Percentiles rank a stretch among this genome's conserved stretches.
Conservation (phyloP, 2,329 filamentous ascomycete genomes). For the Botrytis pseudocinerea region DNA sequence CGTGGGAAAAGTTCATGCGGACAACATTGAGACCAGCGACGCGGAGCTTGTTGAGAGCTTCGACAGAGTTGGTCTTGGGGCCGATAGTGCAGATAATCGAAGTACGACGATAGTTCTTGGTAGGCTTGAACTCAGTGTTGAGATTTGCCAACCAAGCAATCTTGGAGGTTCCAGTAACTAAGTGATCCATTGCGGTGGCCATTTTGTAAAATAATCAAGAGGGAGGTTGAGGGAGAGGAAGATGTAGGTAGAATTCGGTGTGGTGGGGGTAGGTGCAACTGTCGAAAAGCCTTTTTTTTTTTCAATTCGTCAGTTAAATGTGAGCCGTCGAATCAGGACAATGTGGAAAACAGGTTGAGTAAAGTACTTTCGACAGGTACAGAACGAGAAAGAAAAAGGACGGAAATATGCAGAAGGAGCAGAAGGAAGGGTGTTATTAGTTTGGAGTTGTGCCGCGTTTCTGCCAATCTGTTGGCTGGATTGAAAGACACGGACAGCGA, state of each 20-base stretch:
- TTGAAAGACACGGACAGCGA: conserved; percentile 3
- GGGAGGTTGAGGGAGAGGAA: conserved; percentile 1
- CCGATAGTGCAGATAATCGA: conserved; percentile 96
- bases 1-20: conserved; percentile 99
- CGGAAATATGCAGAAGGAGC: not conserved
- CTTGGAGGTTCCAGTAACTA: conserved; percentile 72
- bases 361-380: not conserved
- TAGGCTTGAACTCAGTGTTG: conserved; percentile 74
- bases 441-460: not conserved
- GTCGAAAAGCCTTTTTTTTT: conserved; percentile 3
- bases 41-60: conserved; percentile 95
- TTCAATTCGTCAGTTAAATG: conserved; percentile 13
- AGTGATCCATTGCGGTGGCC: conserved; percentile 78
- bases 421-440: not conserved
- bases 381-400: not conserved
- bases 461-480: not conserved
- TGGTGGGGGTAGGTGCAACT: conserved; percentile 18
- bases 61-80: conserved; percentile 97
- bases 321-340: conserved; percentile 2
- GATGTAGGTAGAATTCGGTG: conserved; percentile 14
- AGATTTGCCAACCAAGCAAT: conserved; percentile 69
- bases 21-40: conserved; percentile 93
- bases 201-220: conserved; percentile 29
- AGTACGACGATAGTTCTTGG: conserved; percentile 89
- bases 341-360: no score